Conservation (phyloP, 2,329 filamentous ascomycete genomes). For the Pseudogymnoascus sp. region DNA sequence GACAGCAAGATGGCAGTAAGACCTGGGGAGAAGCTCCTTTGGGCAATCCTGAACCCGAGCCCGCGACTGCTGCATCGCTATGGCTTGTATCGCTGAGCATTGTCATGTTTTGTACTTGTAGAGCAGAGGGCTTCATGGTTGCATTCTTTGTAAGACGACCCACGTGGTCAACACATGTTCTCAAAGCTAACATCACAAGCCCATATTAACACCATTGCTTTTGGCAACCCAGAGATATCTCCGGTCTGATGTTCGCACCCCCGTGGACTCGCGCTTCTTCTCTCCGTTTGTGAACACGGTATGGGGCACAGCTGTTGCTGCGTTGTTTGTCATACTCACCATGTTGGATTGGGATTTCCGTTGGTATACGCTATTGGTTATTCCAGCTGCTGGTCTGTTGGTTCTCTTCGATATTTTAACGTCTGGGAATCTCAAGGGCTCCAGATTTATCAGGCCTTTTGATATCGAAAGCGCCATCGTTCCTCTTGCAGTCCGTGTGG, state of each 20-base stretch:
- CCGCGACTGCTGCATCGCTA: slow-evolving; percentile 2
- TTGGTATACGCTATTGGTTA: slow-evolving; percentile 20
- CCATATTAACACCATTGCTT: slow-evolving; percentile 28
- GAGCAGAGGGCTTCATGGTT: slow-evolving; percentile 17
- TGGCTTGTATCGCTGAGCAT: slow-evolving; percentile 18
- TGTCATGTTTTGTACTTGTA: slow-evolving; percentile 19
- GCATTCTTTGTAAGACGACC: slow-evolving; percentile 4
- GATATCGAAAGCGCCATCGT: neutral
- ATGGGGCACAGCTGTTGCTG: slow-evolving; percentile 21
- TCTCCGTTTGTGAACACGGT: slow-evolving; percentile 17
- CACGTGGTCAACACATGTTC: neutral
- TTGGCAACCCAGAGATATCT: slow-evolving; percentile 21
- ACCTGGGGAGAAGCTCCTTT: neutral
- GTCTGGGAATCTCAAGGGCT: neutral
- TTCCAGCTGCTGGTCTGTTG: slow-evolving; percentile 26
- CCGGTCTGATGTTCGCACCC: slow-evolving; percentile 10
- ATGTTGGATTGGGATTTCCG: slow-evolving; percentile 26
- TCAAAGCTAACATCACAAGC: slow-evolving; percentile 18
- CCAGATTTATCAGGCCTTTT: neutral
- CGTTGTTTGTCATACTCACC: slow-evolving; percentile 20
- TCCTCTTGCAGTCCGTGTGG: slow-evolving; percentile 22
- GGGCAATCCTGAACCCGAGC: neutral
- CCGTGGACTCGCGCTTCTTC: slow-evolving; percentile 13
- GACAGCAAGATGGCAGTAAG: neutral
- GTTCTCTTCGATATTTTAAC: slow-evolving; percentile 23